phyloP scores from a whole-genome alignment of 352 stramenopile genomes.

The Globisporangium middletonii region DNA sequence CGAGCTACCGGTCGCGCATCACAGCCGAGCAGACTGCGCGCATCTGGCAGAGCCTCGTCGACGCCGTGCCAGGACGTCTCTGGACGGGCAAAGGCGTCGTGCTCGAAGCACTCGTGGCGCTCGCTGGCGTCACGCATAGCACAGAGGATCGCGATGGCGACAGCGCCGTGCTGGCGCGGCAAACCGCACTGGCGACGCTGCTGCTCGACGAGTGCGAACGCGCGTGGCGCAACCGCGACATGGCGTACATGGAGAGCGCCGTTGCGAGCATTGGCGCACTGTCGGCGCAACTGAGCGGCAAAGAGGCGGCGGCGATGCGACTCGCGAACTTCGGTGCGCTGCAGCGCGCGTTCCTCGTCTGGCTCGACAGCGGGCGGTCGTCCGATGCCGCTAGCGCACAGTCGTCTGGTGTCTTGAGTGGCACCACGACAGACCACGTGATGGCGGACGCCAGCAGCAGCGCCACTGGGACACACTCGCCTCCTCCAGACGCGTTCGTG shows the following conservation, averaged over 20 bases:
- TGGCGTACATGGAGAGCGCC: conserved; percentile 66
- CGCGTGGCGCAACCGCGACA: conserved; percentile 53
- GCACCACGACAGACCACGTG: neutral
- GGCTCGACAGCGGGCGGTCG: conserved; percentile 18
- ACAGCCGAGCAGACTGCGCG: conserved; percentile 32
- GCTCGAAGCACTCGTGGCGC: conserved; percentile 56
- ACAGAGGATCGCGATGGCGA: neutral
- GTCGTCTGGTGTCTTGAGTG: neutral
- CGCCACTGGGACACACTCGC: neutral
- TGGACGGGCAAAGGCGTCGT: conserved; percentile 76
- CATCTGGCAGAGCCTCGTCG: conserved; percentile 46
- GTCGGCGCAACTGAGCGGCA: conserved; percentile 23
- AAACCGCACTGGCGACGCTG: conserved; percentile 25
- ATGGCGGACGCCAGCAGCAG: neutral
- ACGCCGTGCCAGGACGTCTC: conserved; percentile 53
- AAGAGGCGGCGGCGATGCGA: conserved; percentile 19
- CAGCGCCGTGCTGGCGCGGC: conserved; percentile 2
- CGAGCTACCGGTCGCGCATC: conserved; percentile 35
- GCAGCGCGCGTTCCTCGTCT: conserved; percentile 25
- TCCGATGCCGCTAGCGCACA: neutral
- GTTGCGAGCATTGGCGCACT: conserved; percentile 48
- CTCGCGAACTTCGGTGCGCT: conserved; percentile 31
- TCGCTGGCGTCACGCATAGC: conserved; percentile 19
- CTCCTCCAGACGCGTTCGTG: neutral
- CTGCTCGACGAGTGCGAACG: conserved; percentile 57